Base-by-base conservation (phyloP, 129 eudicot genomes). In the Dittrichia graveolens region DNA sequence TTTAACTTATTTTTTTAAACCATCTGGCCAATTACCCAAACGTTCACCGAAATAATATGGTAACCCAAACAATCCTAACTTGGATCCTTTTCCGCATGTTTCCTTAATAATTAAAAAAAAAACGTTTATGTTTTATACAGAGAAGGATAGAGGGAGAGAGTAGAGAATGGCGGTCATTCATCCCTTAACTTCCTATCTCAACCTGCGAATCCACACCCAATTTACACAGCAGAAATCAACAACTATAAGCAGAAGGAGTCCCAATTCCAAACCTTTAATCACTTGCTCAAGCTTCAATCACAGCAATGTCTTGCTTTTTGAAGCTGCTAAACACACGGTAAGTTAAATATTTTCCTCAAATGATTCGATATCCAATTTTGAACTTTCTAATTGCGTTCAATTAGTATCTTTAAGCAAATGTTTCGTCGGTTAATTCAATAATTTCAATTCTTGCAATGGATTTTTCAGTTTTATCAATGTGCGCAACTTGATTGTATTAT, bases 251-350 rank as follows among this genome's bases (percentile, higher is more conserved):
- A 52, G 46, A 75, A 54, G 8, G 6, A 65, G 18, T 14, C 46
- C 39, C 5, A 75, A 75, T 56, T 75, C 10, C 79, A 75, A 12
- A 75, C 4, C 74, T 57, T 31, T 37, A 66, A 67, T 56, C 50
- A 39, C 74, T 45, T 37, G 61, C 3, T 66, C 80, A 66, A 55
- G 14, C 67, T 34, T 19, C 4, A 76, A 56, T 65, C 67, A 56
- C 60, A 57, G 10, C 60, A 76, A 76, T 76, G 80, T 46, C 14
- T 57, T 67, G 13, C 74, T 76, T 47, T 76, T 66, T 66, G 80
- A 67, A 10, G 80, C 80, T 67, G 80, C 80, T 46, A 76, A 76
- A 66, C 74, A 76, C 46, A 76, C 80, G 74, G 80, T 76, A 66
- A 34, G 34, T 61, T 55, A 9, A 56, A 53, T 31, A 40, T 10